Conservation (phyloP, 805 yeast species). For the Brettanomyces anomalus region DNA sequence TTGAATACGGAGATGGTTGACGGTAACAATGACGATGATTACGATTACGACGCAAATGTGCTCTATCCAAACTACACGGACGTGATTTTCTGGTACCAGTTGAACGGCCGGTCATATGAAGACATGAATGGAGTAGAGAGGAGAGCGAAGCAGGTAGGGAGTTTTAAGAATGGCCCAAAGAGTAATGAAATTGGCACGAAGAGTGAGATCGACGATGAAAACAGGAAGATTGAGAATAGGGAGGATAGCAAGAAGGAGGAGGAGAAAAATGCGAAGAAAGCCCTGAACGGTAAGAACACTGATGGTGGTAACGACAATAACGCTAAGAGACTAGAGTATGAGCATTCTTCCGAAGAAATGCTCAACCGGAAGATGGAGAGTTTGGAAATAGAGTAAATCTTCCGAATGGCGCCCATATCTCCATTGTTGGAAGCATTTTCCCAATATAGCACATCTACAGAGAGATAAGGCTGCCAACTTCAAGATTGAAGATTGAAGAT, state of each 20-base stretch:
- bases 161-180: no score
- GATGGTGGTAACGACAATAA: neutral
- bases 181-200: constrained; percentile 1
- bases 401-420: no score
- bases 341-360: no score
- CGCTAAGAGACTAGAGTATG: neutral
- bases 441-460: no score
- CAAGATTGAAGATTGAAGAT: no score
- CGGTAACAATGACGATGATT: constrained; percentile 37
- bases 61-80: constrained; percentile 53
- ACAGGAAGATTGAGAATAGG: neutral
- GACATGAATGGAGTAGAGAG: constrained; percentile 40
- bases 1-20: constrained; percentile 21
- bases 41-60: constrained; percentile 27
- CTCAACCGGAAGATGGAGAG: no score
- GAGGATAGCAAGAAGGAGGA: neutral
- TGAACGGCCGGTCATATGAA: constrained; percentile 67
- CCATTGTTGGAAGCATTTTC: no score
- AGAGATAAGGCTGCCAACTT: no score
- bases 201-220: neutral
- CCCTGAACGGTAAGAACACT: neutral
- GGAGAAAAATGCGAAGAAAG: neutral
- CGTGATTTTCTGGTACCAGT: constrained; percentile 84
- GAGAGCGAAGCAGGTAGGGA: neutral
- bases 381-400: no score